Evolutionary conservation across 2,329 filamentous ascomycete genomes (phyloP).

Genomic region (Aschersonia sp.): DNA sequence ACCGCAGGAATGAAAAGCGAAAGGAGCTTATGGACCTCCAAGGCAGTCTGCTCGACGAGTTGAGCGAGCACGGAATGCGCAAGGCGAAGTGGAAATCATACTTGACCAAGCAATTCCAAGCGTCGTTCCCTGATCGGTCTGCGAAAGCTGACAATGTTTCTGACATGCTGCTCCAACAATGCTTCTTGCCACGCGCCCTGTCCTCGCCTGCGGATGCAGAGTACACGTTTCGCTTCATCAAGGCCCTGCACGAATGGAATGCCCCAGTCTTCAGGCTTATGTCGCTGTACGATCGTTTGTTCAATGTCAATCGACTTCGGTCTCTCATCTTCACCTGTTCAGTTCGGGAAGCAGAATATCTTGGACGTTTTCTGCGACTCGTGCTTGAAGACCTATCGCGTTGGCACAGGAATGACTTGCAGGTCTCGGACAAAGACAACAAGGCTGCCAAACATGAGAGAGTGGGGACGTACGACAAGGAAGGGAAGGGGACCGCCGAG

Average conservation of each 20-base stretch:
- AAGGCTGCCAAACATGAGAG: conserved; percentile 31
- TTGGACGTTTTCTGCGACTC: conserved; percentile 83
- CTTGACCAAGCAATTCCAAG: conserved; percentile 59
- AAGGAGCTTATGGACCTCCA: conserved; percentile 55
- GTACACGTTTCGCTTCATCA: conserved; percentile 76
- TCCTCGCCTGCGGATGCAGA: conserved; percentile 79
- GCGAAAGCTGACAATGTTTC: conserved; percentile 54
- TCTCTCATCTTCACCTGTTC: conserved; percentile 81
- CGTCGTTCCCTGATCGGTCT: conserved; percentile 61
- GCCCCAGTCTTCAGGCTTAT: conserved; percentile 79
- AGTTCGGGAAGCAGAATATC: conserved; percentile 77
- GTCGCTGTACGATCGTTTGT: conserved; percentile 70
- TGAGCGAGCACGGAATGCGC: conserved; percentile 52
- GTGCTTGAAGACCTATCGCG: conserved; percentile 63
- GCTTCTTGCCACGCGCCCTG: conserved; percentile 76
- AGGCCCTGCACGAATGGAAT: conserved; percentile 72
- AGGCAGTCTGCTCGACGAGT: conserved; percentile 58
- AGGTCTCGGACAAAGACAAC: conserved; percentile 25
- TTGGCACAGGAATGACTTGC: conserved; percentile 67
- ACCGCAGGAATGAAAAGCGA: conserved; percentile 51
- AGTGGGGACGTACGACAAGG: conserved; percentile 68
- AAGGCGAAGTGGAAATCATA: conserved; percentile 54
- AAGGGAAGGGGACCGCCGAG: conserved; percentile 42
- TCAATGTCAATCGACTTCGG: conserved; percentile 68
- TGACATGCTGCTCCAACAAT: conserved; percentile 72